These are phyloP conservation scores for Prosopis cineraria DNA, from an alignment of 306 rosid genomes.

Conservation along the genomic window DNA sequence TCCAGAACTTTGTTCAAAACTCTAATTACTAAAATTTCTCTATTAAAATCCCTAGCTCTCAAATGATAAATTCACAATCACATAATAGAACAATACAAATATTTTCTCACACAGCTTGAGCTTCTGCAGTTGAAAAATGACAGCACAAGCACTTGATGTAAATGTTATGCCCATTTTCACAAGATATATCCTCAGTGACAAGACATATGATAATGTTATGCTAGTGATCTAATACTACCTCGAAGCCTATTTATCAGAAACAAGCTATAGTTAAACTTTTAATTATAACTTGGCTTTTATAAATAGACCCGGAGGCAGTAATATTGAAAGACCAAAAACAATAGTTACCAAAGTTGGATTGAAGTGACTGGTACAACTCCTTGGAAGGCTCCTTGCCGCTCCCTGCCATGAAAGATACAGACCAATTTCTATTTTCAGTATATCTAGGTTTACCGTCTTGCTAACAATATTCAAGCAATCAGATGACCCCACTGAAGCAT, in stretches of 20 bases:
- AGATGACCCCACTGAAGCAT: not conserved
- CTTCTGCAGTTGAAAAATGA: not conserved
- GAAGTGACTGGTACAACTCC: constrained; percentile 42
- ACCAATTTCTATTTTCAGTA: constrained; percentile 8
- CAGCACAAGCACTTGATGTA: too few relatives aligned
- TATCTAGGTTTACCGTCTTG: not conserved
- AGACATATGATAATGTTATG: not conserved
- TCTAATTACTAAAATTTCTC: not conserved
- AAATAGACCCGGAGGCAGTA: too few relatives aligned
- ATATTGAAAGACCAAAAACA: not conserved
- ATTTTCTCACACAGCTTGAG: not conserved
- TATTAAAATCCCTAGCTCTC: not conserved
- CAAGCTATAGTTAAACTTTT: too few relatives aligned
- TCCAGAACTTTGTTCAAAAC: not conserved
- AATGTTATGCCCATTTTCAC: not conserved
- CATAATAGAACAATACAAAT: not conserved
- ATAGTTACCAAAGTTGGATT: constrained; percentile 50
- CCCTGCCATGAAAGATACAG: constrained; percentile 33
- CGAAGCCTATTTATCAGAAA: too few relatives aligned
- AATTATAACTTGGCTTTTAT: too few relatives aligned
- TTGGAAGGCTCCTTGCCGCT: constrained; percentile 49
- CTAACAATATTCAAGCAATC: not conserved
- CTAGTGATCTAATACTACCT: not conserved
- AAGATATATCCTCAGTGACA: not conserved
- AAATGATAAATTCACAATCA: not conserved